Conservation (phyloP, 768 basidiomycete species). For the Coprinopsis sp. region DNA sequence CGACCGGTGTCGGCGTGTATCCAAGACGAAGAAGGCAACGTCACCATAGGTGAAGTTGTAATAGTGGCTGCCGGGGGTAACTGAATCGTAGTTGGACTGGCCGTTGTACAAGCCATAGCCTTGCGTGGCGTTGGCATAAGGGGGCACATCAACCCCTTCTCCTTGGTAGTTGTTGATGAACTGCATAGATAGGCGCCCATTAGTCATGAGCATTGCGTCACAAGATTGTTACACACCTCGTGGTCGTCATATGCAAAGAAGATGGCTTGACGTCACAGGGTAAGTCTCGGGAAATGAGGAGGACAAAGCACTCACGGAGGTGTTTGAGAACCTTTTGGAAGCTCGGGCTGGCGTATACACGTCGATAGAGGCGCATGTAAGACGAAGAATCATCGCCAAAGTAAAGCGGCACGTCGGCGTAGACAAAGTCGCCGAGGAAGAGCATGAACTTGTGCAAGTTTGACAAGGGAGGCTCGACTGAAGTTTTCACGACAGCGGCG, state of each 20-base stretch:
- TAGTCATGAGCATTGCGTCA: not conserved
- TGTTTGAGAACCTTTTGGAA: constrained; percentile 65
- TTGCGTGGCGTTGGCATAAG: constrained; percentile 53
- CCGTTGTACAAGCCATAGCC: constrained; percentile 64
- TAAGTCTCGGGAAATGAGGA: not conserved
- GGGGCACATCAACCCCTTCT: constrained; percentile 45
- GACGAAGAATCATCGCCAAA: constrained; percentile 53
- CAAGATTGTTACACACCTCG: constrained; percentile 35
- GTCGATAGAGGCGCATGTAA: constrained; percentile 63
- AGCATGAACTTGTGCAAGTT: constrained; percentile 48
- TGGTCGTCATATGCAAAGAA: constrained; percentile 73
- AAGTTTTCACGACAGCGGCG: not conserved
- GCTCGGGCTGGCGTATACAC: constrained; percentile 60
- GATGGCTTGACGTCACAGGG: constrained; percentile 44
- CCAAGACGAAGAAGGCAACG: constrained; percentile 72
- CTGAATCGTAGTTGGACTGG: constrained; percentile 55
- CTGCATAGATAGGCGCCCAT: constrained; percentile 23
- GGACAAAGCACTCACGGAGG: constrained; percentile 47
- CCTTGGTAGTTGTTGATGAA: constrained; percentile 68
- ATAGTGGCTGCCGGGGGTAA: constrained; percentile 41
- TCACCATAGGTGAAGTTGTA: constrained; percentile 65
- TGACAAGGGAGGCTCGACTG: not conserved
- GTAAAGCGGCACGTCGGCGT: constrained; percentile 66
- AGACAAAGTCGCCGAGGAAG: constrained; percentile 73
- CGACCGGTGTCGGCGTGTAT: constrained; percentile 60